These are phyloP conservation scores for Canavalia gladiata DNA, from an alignment of 306 rosid species.

Conservation along the genomic window DNA sequence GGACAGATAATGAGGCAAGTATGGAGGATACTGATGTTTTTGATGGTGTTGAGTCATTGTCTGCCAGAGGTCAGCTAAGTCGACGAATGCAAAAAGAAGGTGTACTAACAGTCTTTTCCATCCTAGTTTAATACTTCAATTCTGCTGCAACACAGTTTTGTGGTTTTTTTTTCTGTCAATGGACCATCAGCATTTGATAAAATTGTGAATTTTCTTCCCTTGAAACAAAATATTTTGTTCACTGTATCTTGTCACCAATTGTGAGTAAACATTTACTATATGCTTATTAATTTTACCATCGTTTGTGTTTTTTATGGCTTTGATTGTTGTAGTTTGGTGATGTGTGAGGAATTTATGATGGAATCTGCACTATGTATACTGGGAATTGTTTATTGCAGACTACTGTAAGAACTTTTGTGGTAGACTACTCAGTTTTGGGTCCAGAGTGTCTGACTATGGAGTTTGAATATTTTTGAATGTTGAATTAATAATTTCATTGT, in stretches of 20 bases:
- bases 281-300: slow-evolving; percentile 23
- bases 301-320: slow-evolving; percentile 35
- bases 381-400: slow-evolving; percentile 1
- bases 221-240: slow-evolving; percentile 36
- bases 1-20: slow-evolving; percentile 77
- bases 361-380: slow-evolving; percentile 11
- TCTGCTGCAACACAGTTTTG: slow-evolving; percentile 38
- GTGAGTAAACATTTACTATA: slow-evolving; percentile 15
- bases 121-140: slow-evolving; percentile 39
- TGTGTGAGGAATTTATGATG: slow-evolving; percentile 23
- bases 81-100: slow-evolving; percentile 99
- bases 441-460: not conserved
- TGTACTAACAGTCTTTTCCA: slow-evolving; percentile 42
- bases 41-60: slow-evolving; percentile 57
- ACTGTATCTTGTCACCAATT: slow-evolving; percentile 34
- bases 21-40: slow-evolving; percentile 61
- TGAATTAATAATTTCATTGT: slow-evolving; percentile 29
- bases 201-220: slow-evolving; percentile 21
- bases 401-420: not conserved
- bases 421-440: slow-evolving; percentile 31
- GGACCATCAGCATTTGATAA: slow-evolving; percentile 26
- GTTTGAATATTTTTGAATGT: not conserved
- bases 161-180: slow-evolving; percentile 5
- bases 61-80: slow-evolving; percentile 84
- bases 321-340: slow-evolving; percentile 20